A percentile compares a stretch with the other conserved stretches of the same genome.
Evolutionary conservation across 2,329 filamentous ascomycete genomes (phyloP).

Genomic region (Cordyceps javanica): DNA sequence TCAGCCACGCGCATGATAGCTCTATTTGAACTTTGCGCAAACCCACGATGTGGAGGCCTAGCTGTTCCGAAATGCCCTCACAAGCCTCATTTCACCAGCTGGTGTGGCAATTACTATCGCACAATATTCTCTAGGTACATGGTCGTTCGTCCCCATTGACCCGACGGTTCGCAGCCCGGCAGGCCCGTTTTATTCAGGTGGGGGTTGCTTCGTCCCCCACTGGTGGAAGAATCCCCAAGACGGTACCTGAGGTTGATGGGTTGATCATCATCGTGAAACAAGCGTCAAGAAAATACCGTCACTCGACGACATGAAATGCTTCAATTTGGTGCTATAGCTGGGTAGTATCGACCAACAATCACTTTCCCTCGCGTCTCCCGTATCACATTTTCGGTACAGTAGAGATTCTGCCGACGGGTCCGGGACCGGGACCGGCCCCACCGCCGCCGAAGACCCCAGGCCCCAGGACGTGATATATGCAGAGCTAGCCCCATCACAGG

Average conservation of each 20-base stretch:
- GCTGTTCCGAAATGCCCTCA: too few relatives aligned
- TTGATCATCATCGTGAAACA: background rate
- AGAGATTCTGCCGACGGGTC: background rate
- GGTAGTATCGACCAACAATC: background rate
- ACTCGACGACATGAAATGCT: background rate
- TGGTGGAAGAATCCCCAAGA: background rate
- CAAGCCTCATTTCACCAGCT: too few relatives aligned
- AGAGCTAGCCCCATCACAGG: background rate
- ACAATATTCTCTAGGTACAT: background rate
- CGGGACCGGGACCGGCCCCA: slow-evolving; percentile 6
- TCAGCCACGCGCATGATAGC: too few relatives aligned
- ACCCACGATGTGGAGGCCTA: too few relatives aligned
- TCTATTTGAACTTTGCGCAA: too few relatives aligned
- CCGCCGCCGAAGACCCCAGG: background rate
- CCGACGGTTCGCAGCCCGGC: background rate
- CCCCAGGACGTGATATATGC: background rate
- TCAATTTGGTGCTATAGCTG: background rate
- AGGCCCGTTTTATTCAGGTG: background rate
- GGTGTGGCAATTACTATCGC: too few relatives aligned
- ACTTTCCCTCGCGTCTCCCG: too few relatives aligned
- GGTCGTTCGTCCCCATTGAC: background rate
- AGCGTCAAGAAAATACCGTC: background rate
- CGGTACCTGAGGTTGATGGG: background rate
- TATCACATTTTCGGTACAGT: too few relatives aligned
- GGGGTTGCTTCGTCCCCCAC: background rate